phyloP scores from a whole-genome alignment of 2,329 filamentous ascomycete species.

The Stromatinia cepivora region DNA sequence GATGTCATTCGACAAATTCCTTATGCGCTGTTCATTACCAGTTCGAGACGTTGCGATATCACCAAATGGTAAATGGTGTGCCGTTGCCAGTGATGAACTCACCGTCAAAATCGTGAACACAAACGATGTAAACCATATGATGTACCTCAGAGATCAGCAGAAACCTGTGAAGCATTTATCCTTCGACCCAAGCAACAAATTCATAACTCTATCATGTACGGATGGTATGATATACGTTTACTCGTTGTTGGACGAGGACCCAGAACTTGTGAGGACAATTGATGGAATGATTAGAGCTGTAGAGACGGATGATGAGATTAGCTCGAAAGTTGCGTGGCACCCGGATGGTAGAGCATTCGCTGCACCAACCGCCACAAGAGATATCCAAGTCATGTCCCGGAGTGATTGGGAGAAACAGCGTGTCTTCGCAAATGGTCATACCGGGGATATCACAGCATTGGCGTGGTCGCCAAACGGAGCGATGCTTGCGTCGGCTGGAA shows the following conservation, averaged over 20 bases:
- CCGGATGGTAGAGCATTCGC: slow-evolving; percentile 92
- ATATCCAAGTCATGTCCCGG: slow-evolving; percentile 84
- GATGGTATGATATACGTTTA: slow-evolving; percentile 92
- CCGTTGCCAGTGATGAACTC: slow-evolving; percentile 94
- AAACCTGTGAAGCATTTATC: slow-evolving; percentile 89
- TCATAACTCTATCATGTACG: slow-evolving; percentile 78
- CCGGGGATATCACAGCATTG: slow-evolving; percentile 79
- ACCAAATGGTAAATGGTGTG: slow-evolving; percentile 80
- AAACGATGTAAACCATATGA: slow-evolving; percentile 72
- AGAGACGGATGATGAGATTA: slow-evolving; percentile 75
- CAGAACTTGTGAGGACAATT: slow-evolving; percentile 77
- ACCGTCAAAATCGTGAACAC: slow-evolving; percentile 87
- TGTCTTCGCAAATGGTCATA: slow-evolving; percentile 75
- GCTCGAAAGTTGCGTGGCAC: slow-evolving; percentile 81
- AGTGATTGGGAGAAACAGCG: slow-evolving; percentile 88
- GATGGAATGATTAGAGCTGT: slow-evolving; percentile 80
- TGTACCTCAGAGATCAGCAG: slow-evolving; percentile 78
- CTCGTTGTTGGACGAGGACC: slow-evolving; percentile 73
- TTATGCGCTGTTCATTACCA: slow-evolving; percentile 81
- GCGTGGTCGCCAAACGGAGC: slow-evolving; percentile 96
- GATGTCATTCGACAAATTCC: slow-evolving; percentile 74
- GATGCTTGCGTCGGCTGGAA: slow-evolving; percentile 70
- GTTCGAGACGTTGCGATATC: slow-evolving; percentile 84
- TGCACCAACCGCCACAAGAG: slow-evolving; percentile 75
- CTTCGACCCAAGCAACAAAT: slow-evolving; percentile 78